phyloP scores from a whole-genome alignment of 495 filamentous ascomycete species.

The Pseudomonodictys pantanalensis region DNA sequence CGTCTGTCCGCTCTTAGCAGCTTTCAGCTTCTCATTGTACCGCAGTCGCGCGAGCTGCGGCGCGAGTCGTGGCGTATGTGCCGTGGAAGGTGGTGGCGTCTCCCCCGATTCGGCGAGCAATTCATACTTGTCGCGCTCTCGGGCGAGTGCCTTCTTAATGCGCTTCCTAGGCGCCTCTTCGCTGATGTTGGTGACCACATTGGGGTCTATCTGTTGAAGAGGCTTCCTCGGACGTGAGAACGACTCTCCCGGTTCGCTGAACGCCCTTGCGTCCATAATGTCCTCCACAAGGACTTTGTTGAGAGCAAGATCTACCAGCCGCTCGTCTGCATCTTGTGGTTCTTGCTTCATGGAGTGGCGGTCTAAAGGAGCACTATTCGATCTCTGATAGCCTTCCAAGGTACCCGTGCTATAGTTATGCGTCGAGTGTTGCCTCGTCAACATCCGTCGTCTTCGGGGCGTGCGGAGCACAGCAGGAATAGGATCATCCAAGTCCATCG shows the following conservation, averaged over 20 bases:
- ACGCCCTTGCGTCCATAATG: slow-evolving; percentile 11
- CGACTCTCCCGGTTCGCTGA: slow-evolving; percentile 12
- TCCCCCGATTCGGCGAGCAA: slow-evolving; percentile 20
- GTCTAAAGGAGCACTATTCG: slow-evolving; percentile 23
- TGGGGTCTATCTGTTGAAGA: slow-evolving; percentile 22
- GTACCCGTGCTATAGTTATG: background rate
- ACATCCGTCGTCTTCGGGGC: slow-evolving; percentile 18
- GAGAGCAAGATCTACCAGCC: background rate
- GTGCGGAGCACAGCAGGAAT: slow-evolving; percentile 25
- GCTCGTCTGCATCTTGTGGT: background rate
- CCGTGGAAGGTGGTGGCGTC: slow-evolving; percentile 5
- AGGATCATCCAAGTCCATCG: slow-evolving; percentile 42
- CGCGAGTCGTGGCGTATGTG: background rate
- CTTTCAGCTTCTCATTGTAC: slow-evolving; percentile 8
- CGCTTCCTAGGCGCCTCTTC: slow-evolving; percentile 10
- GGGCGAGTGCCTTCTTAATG: background rate
- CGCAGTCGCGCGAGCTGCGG: slow-evolving; percentile 15
- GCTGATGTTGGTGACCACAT: slow-evolving; percentile 1
- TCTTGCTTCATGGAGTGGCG: slow-evolving; percentile 22
- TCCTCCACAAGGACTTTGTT: background rate
- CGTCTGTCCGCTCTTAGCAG: background rate
- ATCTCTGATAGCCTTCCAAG: slow-evolving; percentile 26
- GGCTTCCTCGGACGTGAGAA: background rate
- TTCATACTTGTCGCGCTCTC: background rate
- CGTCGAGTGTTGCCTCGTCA: background rate